Base-by-base conservation (phyloP, 805 yeast genomes). In the Naumovozyma dairenensis region DNA sequence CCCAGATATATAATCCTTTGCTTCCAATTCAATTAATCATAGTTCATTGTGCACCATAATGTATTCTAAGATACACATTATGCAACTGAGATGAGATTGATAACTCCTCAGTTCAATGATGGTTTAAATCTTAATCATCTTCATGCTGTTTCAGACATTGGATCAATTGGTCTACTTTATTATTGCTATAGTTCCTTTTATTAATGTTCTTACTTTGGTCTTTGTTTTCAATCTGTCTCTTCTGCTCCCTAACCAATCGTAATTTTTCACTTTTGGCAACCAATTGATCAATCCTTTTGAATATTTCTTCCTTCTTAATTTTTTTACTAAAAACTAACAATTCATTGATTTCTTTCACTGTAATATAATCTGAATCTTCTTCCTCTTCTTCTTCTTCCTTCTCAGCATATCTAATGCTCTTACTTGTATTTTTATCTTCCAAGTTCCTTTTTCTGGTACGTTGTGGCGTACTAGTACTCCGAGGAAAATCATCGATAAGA, bases 341-440 rank as follows among this genome's bases (percentile, higher is more conserved):
- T 15, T 21, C n/a, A 4, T 16, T 31, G n/a, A 37, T 37, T 20
- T 37, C 40, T 5, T 34, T 28, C 6, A 8, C 15, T 4, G 35
- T 28, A n/a, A 37, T 34, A n/a, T 13, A 13, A 16, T 33, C 31
- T 7, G 21, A 25, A 6, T 21, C 21, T 3, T 6, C 32, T 16
- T 15, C 28, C 15, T 26, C 34, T 2, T 6, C 16, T 6, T 21
- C 21, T 3, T 6, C 32, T 16, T 15, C 28, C 15, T 26, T 32
- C 3, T 6, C 16, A 12, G 21, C 32, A 15, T n/a, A 6, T 10
- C 26, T 12, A 24, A 10, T 20, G 10, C 22, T 20, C 6, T 7
- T 10, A 20, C 9, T 7, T 10, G 22, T 7, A 7, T 7, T 10
- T 10, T 6, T 7, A 20, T 6, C 6, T 20, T 6, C 10, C 6